These are phyloP conservation scores for Nakazawaea ernobii DNA, from an alignment of 805 yeast species.

Conservation along the genomic window DNA sequence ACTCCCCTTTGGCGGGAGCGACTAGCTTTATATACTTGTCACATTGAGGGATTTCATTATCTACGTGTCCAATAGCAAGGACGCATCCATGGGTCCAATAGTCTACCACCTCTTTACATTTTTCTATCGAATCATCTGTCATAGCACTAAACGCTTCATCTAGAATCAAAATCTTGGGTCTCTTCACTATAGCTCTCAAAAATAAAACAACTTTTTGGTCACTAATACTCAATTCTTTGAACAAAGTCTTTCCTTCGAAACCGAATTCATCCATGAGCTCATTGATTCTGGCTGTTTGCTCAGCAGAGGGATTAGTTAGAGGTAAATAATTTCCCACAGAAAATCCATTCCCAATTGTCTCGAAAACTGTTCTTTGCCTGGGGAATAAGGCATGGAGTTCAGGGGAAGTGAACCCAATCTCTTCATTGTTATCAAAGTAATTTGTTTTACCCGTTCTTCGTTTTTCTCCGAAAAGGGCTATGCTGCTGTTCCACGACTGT, in stretches of 20 bases:
- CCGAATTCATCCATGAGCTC: conserved; percentile 39
- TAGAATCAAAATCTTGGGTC: conserved; percentile 71
- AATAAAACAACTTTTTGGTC: conserved; percentile 77
- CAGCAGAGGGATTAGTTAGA: conserved; percentile 31
- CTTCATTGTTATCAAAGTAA: conserved; percentile 71
- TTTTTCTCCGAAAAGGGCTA: conserved; percentile 57
- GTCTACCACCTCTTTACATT: conserved; percentile 47
- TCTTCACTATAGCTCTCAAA: conserved; percentile 69
- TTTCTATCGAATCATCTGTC: conserved; percentile 56
- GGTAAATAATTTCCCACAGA: conserved; percentile 60
- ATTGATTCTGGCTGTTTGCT: conserved; percentile 33
- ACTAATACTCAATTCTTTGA: conserved; percentile 55
- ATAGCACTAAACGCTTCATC: conserved; percentile 94
- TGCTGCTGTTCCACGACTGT: conserved; percentile 80
- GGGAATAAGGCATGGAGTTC: conserved; percentile 91
- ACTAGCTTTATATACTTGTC: conserved; percentile 41
- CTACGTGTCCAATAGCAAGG: conserved; percentile 77
- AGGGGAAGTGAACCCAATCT: conserved; percentile 87
- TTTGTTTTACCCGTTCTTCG: conserved; percentile 71
- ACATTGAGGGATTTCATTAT: conserved; percentile 72
- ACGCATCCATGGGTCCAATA: conserved; percentile 60
- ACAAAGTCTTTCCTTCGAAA: conserved; percentile 29
- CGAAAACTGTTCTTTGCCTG: conserved; percentile 38
- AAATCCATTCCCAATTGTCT: conserved; percentile 70
- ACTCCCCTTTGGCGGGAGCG: conserved; percentile 24